Evolutionary conservation across 108 stramenopile genomes (phyloP), one percentile per base, ranked within the genome.

Genomic region (Nannochloropsis salina): DNA sequence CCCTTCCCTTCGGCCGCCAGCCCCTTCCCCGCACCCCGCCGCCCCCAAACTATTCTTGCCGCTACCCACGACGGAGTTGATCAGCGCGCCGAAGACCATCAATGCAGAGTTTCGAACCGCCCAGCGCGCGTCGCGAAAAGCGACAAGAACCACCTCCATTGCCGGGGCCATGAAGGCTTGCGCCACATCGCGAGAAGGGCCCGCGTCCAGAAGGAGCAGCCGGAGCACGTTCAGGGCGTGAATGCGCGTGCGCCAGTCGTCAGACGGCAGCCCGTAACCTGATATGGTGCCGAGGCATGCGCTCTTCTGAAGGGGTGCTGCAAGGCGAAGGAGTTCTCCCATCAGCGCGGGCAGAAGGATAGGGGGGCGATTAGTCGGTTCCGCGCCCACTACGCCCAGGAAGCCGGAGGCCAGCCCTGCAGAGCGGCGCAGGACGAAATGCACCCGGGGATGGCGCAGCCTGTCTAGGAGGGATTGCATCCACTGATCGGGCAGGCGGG

Each of bases 21-120:
- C 61, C 61, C 61, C 61, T 74, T 6, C 61, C 15, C 61, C 61
- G n/a, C 61, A n/a, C 1, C 8, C 61, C 61, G 61, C 61, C 3
- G 61, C 61, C 15, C 61, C 61, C 61, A 74, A 74, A n/a, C 61
- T 6, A n/a, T 74, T 74, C 61, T 74, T 74, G 20, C 61, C 61
- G 61, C 61, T 74, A n/a, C 61, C 61, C 61, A 74, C 61, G n/a
- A 74, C 61, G n/a, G 61, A 74, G n/a, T 74, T 74, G 61, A 74
- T 74, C 61, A 74, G 8, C 15, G 61, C 61, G n/a, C 61, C 61
- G n/a, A 74, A 74, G 6, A 74, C 61, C 61, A 74, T 74, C 20
- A 74, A n/a, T n/a, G 61, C 61, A n/a, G 61, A 74, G n/a, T 74
- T 74, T 15, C 61, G 61, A 6, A 74, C 2, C n/a, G 61, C 61